Evolutionary conservation across 2,329 filamentous ascomycete species (phyloP), one percentile per base, ranked within the genome.

Genomic region (Penicillium sp.): DNA sequence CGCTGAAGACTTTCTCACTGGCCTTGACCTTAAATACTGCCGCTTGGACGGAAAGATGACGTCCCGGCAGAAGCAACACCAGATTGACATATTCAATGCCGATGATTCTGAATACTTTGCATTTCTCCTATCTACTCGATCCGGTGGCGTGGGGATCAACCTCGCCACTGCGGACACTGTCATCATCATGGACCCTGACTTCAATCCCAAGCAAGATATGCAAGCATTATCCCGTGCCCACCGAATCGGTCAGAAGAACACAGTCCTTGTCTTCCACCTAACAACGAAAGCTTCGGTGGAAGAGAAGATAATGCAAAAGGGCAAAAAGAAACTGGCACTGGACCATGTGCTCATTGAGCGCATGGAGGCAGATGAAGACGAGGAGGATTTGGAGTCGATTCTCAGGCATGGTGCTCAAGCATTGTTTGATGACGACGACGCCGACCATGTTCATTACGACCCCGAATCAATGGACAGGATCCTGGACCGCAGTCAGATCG

Each of bases 201-300:
- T 96, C 78, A 99, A 99, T 56, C 94, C 94, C 0, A 94, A 99
- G 67, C 94, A 99, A 72, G 95, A 99, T 65, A 89, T 99, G 33
- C 94, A 99, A 70, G 94, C 94, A 0, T 80, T 99, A 24, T 96
- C 93, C 24, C 86, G 95, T 59, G 94, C 93, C 15, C 94, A 99
- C 72, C 88, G 94, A 21, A 97, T 99, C 57, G 95, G 95, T 0
- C 95, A 99, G 72, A 91, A 91, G 71, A 91, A 94, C 60, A 97
- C 95, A 63, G 94, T 99, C 0, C 80, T 99, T 1, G 96, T 95
- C 59, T 96, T 97, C 65, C 93, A 97, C 68, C 77, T 99, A 0
- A 91, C 96, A 79, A 97, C 91, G 1, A 88, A 92, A 52, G 84
- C 87, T 33, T 93, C 88, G 23, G 91, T 89, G 0, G 94, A 99